Percentiles rank a stretch among this genome's conserved stretches.
Evolutionary conservation across 2,329 filamentous ascomycete species (phyloP).

Genomic region (Fusarium sp.): DNA sequence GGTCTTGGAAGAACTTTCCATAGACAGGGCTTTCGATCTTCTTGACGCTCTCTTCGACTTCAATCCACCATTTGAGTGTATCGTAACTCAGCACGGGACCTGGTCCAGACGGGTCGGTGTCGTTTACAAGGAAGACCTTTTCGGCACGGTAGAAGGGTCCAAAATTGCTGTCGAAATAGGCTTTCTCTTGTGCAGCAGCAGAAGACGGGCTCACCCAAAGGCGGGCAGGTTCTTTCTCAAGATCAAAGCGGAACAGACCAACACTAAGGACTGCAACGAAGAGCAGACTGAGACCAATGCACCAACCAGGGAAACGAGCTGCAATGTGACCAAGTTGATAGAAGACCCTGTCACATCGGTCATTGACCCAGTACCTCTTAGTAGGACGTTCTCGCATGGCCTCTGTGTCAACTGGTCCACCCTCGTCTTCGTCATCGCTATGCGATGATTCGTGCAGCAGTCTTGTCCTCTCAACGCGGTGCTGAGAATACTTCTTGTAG

Average conservation of each 20-base stretch:
- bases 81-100: conserved; percentile 89
- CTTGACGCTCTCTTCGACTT: conserved; percentile 81
- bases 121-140: conserved; percentile 93
- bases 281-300: conserved; percentile 80
- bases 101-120: conserved; percentile 71
- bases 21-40: conserved; percentile 76
- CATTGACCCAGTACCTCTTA: conserved; percentile 85
- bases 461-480: conserved; percentile 84
- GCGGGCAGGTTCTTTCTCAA: conserved; percentile 89
- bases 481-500: conserved; percentile 77
- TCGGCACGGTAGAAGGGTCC: conserved; percentile 96
- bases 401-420: conserved; percentile 77
- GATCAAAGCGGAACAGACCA: conserved; percentile 88
- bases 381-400: conserved; percentile 83
- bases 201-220: conserved; percentile 98
- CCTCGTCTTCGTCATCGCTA: conserved; percentile 95
- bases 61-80: conserved; percentile 93
- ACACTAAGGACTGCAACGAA: conserved; percentile 82
- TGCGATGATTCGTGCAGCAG: conserved; percentile 85
- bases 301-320: conserved; percentile 85
- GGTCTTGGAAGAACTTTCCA: conserved; percentile 78
- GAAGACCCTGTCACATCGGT: conserved; percentile 82
- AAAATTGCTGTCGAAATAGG: conserved; percentile 92
- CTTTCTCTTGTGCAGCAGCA: conserved; percentile 89
- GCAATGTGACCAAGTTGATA: conserved; percentile 82